A percentile compares a stretch with the other conserved stretches of the same genome.
phyloP scores from a whole-genome alignment of 208 protist species.

The Wallacemonas sp. region DNA sequence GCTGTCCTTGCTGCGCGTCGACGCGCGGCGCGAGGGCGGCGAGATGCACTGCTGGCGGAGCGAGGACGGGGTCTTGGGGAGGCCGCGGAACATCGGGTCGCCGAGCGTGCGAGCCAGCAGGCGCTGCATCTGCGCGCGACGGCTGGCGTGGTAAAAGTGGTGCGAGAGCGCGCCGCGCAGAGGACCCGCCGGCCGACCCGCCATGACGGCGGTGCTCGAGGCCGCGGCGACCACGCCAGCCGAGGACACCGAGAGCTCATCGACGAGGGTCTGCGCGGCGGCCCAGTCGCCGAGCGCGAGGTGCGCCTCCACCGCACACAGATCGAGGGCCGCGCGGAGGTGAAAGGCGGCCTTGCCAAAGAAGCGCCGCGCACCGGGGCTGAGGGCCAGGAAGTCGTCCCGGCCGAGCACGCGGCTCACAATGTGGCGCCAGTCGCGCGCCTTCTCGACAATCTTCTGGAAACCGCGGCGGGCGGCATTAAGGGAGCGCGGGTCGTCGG shows the following conservation, averaged over 20 bases:
- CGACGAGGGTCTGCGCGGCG: conserved; percentile 2
- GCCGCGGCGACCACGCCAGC: neutral
- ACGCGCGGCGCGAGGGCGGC: neutral
- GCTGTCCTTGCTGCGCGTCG: neutral
- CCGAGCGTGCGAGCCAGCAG: conserved; percentile 2
- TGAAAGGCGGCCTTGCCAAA: neutral
- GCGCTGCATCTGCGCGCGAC: conserved; percentile 7
- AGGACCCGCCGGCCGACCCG: neutral
- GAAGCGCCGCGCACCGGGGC: neutral
- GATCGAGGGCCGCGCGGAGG: conserved; percentile 1
- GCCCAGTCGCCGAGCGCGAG: conserved; percentile 2
- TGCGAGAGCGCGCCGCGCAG: neutral
- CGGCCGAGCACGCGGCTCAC: conserved; percentile 3
- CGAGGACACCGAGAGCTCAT: neutral
- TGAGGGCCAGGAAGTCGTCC: conserved; percentile 4
- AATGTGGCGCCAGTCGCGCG: conserved; percentile 12
- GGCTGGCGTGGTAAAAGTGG: conserved; percentile 10
- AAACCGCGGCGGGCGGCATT: conserved; percentile 3
- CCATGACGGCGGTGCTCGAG: neutral
- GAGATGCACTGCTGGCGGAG: conserved; percentile 12
- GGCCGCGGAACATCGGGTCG: conserved; percentile 8
- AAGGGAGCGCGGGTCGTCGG: conserved; percentile 8
- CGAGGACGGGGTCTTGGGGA: conserved; percentile 10
- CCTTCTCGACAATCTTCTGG: conserved; percentile 12
- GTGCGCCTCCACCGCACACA: conserved; percentile 10